Conservation (phyloP, 1,139 yeast genomes). For the Blastobotrys proliferans region DNA sequence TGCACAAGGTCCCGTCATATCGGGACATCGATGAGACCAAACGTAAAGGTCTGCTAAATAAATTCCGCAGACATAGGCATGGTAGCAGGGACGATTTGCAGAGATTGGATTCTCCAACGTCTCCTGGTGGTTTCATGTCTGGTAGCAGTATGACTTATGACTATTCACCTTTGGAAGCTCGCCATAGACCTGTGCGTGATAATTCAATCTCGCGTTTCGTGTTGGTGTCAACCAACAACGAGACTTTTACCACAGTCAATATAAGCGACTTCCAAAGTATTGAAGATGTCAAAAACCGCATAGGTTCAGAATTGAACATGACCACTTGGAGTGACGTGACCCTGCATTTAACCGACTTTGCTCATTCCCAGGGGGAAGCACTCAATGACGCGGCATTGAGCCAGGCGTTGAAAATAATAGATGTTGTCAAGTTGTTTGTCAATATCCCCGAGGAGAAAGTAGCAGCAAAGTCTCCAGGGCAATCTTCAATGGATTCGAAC, state of each 20-base stretch:
- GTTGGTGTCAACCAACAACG: slow-evolving; percentile 59
- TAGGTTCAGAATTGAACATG: slow-evolving; percentile 43
- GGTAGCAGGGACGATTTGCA: slow-evolving; percentile 19
- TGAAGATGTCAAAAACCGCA: slow-evolving; percentile 37
- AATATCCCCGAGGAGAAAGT: slow-evolving; percentile 12
- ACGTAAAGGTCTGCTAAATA: slow-evolving; percentile 19
- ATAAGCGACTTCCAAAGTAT: slow-evolving; percentile 34
- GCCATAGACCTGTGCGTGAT: slow-evolving; percentile 11
- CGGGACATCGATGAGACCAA: slow-evolving; percentile 6
- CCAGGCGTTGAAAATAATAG: slow-evolving; percentile 23
- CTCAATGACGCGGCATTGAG: slow-evolving; percentile 48
- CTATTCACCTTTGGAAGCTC: slow-evolving; percentile 1
- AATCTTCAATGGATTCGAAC: slow-evolving; percentile 18
- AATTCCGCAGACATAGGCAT: slow-evolving; percentile 19
- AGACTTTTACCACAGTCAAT: slow-evolving; percentile 48
- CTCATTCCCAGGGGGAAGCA: slow-evolving; percentile 58
- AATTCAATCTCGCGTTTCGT: slow-evolving; percentile 34
- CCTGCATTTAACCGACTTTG: slow-evolving; percentile 69
- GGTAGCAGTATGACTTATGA: slow-evolving; percentile 10
- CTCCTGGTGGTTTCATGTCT: slow-evolving; percentile 8
- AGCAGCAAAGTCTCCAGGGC: slow-evolving; percentile 20
- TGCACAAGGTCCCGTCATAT: not conserved
- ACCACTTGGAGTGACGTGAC: slow-evolving; percentile 42
- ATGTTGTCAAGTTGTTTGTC: slow-evolving; percentile 29
- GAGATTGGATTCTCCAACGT: slow-evolving; percentile 20